These are phyloP conservation scores for Vigna nakashimae DNA, from an alignment of 306 rosid species.

Conservation along the genomic window DNA sequence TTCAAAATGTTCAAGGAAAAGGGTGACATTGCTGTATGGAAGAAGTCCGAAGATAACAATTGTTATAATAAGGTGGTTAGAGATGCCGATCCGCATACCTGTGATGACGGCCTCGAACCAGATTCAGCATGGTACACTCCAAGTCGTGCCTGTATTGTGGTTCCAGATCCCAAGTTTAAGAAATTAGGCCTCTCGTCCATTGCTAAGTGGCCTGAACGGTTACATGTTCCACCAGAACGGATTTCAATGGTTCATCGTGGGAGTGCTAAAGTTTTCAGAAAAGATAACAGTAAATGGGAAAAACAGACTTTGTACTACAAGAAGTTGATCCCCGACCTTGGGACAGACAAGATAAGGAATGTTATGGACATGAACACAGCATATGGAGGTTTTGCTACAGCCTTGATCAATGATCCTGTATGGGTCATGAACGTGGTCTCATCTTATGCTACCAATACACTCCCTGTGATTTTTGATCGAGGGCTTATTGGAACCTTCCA, in stretches of 20 bases:
- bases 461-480: slow-evolving; percentile 87
- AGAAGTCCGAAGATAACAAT: slow-evolving; percentile 61
- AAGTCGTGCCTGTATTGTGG: slow-evolving; percentile 70
- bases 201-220: slow-evolving; percentile 88
- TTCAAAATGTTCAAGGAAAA: slow-evolving; percentile 83
- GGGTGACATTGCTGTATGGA: slow-evolving; percentile 97
- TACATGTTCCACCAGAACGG: slow-evolving; percentile 73
- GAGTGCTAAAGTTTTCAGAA: slow-evolving; percentile 65
- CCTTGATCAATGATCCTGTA: slow-evolving; percentile 73
- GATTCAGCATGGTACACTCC: slow-evolving; percentile 99
- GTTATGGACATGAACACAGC: slow-evolving; percentile 96
- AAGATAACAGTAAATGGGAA: slow-evolving; percentile 80
- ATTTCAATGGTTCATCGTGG: slow-evolving; percentile 65
- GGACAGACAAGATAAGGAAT: slow-evolving; percentile 82
- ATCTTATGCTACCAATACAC: slow-evolving; percentile 76
- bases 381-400: slow-evolving; percentile 92
- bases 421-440: slow-evolving; percentile 99
- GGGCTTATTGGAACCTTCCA: slow-evolving; percentile 93
- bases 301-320: slow-evolving; percentile 76
- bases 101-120: slow-evolving; percentile 83
- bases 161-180: slow-evolving; percentile 72
- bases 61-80: slow-evolving; percentile 70
- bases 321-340: slow-evolving; percentile 81
- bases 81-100: slow-evolving; percentile 80
- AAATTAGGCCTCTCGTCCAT: slow-evolving; percentile 58